Percentiles rank a stretch among this genome's conserved stretches.
Conservation (phyloP, 2,329 filamentous ascomycete species). For the Nothopassalora personata region DNA sequence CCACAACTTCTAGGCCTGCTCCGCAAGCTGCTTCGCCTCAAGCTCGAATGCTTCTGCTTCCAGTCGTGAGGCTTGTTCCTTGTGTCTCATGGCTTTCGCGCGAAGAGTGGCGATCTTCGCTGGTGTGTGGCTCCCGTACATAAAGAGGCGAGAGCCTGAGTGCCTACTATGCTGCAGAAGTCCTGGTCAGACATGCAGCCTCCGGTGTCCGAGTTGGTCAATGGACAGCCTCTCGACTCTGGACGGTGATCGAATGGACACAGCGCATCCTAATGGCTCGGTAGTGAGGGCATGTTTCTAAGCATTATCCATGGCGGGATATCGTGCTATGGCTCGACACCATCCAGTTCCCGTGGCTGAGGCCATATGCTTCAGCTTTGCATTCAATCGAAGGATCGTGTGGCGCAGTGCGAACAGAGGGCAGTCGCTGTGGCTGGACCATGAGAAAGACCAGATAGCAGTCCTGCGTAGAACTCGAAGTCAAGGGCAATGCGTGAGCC, state of each 20-base stretch:
- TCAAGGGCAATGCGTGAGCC: no score
- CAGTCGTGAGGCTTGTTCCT: neutral
- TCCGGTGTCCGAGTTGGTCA: no score
- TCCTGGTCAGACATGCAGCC: no score
- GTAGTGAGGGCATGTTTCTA: no score
- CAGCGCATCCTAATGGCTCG: no score
- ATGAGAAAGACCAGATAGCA: neutral
- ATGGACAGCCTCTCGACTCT: no score
- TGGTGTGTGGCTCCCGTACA: neutral
- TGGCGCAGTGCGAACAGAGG: neutral
- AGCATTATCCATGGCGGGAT: no score
- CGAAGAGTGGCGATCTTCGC: neutral
- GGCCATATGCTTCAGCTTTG: neutral
- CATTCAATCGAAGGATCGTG: neutral
- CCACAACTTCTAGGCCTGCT: no score
- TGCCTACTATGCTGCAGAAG: no score
- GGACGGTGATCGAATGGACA: no score
- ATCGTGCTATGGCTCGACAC: no score
- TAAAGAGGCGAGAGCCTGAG: no score
- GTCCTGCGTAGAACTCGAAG: neutral
- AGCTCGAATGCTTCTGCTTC: neutral
- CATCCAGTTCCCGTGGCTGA: neutral
- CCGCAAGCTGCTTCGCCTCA: neutral
- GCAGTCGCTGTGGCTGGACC: neutral
- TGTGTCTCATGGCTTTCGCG: neutral